A percentile compares a stretch with the other conserved stretches of the same genome.
Evolutionary conservation across 2,329 filamentous ascomycete species (phyloP).

Genomic region (Ceratocystis papillata): DNA sequence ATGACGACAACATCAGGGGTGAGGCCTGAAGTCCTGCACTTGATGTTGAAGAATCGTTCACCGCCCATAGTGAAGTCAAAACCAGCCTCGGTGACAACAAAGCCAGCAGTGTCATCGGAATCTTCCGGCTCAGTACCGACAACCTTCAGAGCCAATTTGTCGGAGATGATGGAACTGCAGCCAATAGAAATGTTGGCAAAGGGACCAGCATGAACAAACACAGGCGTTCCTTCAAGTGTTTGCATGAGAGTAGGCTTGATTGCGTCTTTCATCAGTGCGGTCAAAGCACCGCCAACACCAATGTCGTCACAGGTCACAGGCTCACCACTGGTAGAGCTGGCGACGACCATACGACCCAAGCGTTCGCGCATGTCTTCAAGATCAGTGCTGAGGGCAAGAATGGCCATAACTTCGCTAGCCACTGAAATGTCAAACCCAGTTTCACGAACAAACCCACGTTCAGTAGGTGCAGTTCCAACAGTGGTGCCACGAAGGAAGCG

Average conservation of each 20-base stretch:
- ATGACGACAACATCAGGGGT: slow-evolving; percentile 89
- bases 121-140: slow-evolving; percentile 89
- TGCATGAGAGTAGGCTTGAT: slow-evolving; percentile 99
- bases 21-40: slow-evolving; percentile 88
- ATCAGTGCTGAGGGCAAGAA: slow-evolving; percentile 82
- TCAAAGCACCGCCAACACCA: slow-evolving; percentile 80
- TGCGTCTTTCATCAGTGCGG: slow-evolving; percentile 92
- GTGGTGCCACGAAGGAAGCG: slow-evolving; percentile 83
- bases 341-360: slow-evolving; percentile 90
- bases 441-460: slow-evolving; percentile 77
- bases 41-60: slow-evolving; percentile 99
- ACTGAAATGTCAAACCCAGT: slow-evolving; percentile 98
- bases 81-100: slow-evolving; percentile 90
- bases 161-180: slow-evolving; percentile 87
- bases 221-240: slow-evolving; percentile 89
- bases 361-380: slow-evolving; percentile 84
- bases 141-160: slow-evolving; percentile 91
- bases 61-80: slow-evolving; percentile 99
- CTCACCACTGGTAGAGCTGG: slow-evolving; percentile 72
- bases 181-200: slow-evolving; percentile 99
- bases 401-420: slow-evolving; percentile 96
- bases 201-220: slow-evolving; percentile 93
- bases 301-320: slow-evolving; percentile 94
- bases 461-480: slow-evolving; percentile 75
- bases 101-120: slow-evolving; percentile 67